Conservation (phyloP, 768 basidiomycete species). For the Boletus sp. region DNA sequence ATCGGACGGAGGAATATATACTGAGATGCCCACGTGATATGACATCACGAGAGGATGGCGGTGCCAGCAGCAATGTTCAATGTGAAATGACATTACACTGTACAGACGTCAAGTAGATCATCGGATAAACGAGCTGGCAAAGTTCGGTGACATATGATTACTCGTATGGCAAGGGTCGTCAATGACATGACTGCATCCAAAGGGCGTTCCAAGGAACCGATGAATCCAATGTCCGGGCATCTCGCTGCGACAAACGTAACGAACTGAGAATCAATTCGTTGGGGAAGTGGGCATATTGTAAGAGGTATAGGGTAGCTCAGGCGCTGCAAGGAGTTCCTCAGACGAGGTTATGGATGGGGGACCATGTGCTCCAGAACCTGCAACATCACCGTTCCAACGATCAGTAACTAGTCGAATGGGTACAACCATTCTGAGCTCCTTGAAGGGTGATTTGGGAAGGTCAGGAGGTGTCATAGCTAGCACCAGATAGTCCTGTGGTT, state of each 20-base stretch:
- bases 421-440: slow-evolving; percentile 58
- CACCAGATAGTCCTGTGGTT: slow-evolving; percentile 63
- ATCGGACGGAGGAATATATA: neutral
- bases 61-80: neutral
- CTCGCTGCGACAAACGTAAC: neutral
- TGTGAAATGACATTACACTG: neutral
- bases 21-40: slow-evolving; percentile 22
- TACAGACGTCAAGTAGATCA: neutral
- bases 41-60: slow-evolving; percentile 16
- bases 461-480: slow-evolving; percentile 61
- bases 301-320: slow-evolving; percentile 9
- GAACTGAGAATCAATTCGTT: neutral
- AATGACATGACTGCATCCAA: neutral
- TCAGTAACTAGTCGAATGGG: slow-evolving; percentile 68
- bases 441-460: slow-evolving; percentile 51
- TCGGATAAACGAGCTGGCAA: neutral
- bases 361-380: slow-evolving; percentile 10
- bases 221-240: neutral
- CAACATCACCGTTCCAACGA: slow-evolving; percentile 44
- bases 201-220: neutral
- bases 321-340: slow-evolving; percentile 20
- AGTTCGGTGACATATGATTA: neutral
- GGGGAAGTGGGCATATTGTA: neutral
- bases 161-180: neutral
- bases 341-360: slow-evolving; percentile 21